Percentiles rank a stretch among this genome's conserved stretches.
These are phyloP conservation scores for Aspergillus hiratsukae DNA, from an alignment of 2,329 filamentous ascomycete species.

Conservation along the genomic window DNA sequence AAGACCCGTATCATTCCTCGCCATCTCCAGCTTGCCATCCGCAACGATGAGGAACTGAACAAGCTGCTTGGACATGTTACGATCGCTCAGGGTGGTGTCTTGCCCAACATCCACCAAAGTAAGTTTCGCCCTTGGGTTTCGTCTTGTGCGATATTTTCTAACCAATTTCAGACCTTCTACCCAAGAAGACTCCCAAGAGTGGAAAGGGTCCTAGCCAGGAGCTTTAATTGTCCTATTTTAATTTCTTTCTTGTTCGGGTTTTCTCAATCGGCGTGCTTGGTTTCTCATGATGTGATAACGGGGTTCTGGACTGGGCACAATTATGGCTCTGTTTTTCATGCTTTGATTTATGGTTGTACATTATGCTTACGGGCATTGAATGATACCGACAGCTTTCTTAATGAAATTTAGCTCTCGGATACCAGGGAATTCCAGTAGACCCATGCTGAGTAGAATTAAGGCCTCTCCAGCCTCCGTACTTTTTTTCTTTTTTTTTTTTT, in stretches of 20 bases:
- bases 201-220: slow-evolving; percentile 92
- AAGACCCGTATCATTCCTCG: slow-evolving; percentile 99
- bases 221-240: slow-evolving; percentile 63
- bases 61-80: slow-evolving; percentile 95
- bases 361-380: slow-evolving; percentile 55
- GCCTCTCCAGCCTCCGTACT: background rate
- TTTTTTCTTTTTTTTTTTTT: too few species aligned
- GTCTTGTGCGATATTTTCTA: slow-evolving; percentile 1
- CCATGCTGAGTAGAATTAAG: background rate
- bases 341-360: slow-evolving; percentile 53
- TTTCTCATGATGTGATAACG: slow-evolving; percentile 67
- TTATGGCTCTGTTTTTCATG: slow-evolving; percentile 49
- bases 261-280: slow-evolving; percentile 70
- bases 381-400: slow-evolving; percentile 38
- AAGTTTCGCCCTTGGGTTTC: slow-evolving; percentile 40
- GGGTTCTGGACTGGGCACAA: slow-evolving; percentile 62
- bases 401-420: slow-evolving; percentile 25
- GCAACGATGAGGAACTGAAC: slow-evolving; percentile 99
- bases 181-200: slow-evolving; percentile 97
- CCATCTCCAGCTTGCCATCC: slow-evolving; percentile 97
- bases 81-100: slow-evolving; percentile 93
- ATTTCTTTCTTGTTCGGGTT: slow-evolving; percentile 48
- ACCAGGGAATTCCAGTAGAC: slow-evolving; percentile 8
- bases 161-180: slow-evolving; percentile 73
- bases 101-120: slow-evolving; percentile 98